A percentile compares a stretch with the other conserved stretches of the same genome.
phyloP scores from a whole-genome alignment of 805 yeast genomes.

The Kuraishia cidri region DNA sequence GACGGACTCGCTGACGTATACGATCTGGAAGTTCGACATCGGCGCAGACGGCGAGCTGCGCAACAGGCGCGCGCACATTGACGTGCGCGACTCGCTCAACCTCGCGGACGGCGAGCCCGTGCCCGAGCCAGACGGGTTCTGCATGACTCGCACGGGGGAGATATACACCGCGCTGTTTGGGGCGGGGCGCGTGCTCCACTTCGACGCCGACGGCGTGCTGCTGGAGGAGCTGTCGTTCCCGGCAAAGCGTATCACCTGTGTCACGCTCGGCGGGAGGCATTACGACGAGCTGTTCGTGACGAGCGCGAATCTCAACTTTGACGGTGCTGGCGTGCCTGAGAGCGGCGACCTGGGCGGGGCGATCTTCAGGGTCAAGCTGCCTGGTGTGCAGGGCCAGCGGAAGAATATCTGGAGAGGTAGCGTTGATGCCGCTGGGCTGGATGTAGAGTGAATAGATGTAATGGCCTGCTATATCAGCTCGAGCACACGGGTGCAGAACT shows the following conservation, averaged over 20 bases:
- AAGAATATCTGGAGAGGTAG: conserved; percentile 17
- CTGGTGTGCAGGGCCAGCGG: conserved; percentile 22
- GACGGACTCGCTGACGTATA: conserved; percentile 41
- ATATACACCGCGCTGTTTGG: conserved; percentile 66
- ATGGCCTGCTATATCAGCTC: conserved; percentile 14
- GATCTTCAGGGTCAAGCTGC: conserved; percentile 35
- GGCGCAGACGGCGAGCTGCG: conserved; percentile 24
- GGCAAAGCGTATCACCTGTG: conserved; percentile 51
- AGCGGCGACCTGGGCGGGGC: conserved; percentile 50
- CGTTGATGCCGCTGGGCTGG: too few species aligned
- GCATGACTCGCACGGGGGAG: conserved; percentile 43
- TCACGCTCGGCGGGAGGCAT: conserved; percentile 55
- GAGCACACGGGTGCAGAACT: conserved; percentile 42
- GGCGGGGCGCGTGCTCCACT: conserved; percentile 45
- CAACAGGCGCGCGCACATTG: conserved; percentile 29
- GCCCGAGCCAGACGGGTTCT: conserved; percentile 82
- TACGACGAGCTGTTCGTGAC: conserved; percentile 58
- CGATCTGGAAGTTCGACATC: conserved; percentile 38
- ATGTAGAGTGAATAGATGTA: too few species aligned
- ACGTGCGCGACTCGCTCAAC: conserved; percentile 15
- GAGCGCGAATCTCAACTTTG: conserved; percentile 46
- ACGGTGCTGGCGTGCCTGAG: conserved; percentile 20
- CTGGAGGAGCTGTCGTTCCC: conserved; percentile 49
- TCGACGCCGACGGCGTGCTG: conserved; percentile 38
- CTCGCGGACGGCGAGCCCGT: conserved; percentile 12